Conservation (phyloP, 768 basidiomycete genomes). For the Dendrothele bispora region DNA sequence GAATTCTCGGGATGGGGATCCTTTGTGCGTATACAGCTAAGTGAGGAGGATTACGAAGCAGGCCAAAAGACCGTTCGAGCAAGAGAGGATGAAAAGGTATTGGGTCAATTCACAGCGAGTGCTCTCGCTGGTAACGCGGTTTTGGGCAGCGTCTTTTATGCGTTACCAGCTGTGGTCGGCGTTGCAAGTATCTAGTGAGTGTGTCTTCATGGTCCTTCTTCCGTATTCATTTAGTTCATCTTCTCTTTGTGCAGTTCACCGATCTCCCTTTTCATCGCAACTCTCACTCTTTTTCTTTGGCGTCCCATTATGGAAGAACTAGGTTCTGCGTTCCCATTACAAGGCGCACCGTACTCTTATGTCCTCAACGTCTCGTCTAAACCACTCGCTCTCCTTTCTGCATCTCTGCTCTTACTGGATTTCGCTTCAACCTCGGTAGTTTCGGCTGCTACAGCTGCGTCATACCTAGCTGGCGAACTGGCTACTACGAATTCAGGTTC, state of each 20-base stretch:
- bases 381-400: conserved; percentile 60
- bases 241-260: conserved; percentile 53
- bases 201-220: not conserved
- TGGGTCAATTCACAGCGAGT: conserved; percentile 66
- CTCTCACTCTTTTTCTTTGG: conserved; percentile 65
- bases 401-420: conserved; percentile 68
- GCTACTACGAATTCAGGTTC: no score
- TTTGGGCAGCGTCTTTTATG: conserved; percentile 68
- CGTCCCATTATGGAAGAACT: conserved; percentile 76
- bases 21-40: conserved; percentile 44
- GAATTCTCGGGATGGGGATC: conserved; percentile 78
- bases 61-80: conserved; percentile 31
- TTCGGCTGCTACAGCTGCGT: conserved; percentile 70
- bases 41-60: conserved; percentile 36
- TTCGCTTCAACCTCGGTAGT: conserved; percentile 69
- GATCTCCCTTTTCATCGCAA: conserved; percentile 64
- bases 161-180: conserved; percentile 63
- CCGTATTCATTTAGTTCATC: not conserved
- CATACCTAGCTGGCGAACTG: conserved; percentile 68
- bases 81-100: conserved; percentile 33
- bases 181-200: conserved; percentile 65
- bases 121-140: conserved; percentile 69
- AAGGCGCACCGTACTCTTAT: conserved; percentile 72
- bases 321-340: conserved; percentile 65
- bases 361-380: conserved; percentile 68